Percentiles rank a stretch among this genome's conserved stretches.
Evolutionary conservation across 192 early-diverging fungal species (phyloP).

Genomic region (Coemansia sp.): DNA sequence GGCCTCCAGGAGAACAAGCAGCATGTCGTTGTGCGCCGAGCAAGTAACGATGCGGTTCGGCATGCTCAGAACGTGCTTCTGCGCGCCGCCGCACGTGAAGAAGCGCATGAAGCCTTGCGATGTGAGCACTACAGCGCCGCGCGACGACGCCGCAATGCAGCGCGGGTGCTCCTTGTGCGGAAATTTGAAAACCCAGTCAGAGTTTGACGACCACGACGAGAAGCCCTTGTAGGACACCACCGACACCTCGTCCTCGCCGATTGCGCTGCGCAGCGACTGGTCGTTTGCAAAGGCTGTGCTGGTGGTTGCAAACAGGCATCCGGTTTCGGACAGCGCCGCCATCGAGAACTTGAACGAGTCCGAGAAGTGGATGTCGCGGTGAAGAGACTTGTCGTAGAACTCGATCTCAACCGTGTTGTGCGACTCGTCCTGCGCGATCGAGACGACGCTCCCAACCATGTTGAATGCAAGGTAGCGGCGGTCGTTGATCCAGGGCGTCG

Average conservation of each 20-base stretch:
- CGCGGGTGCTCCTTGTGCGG: constrained; percentile 67
- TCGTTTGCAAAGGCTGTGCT: constrained; percentile 45
- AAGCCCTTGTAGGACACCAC: constrained; percentile 72
- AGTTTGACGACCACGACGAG: constrained; percentile 67
- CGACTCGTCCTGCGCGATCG: constrained; percentile 63
- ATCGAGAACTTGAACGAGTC: constrained; percentile 78
- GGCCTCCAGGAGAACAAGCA: constrained; percentile 37
- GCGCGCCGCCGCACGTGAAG: constrained; percentile 78
- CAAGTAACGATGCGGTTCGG: constrained; percentile 54
- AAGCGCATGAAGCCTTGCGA: constrained; percentile 73
- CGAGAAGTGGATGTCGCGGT: constrained; percentile 78
- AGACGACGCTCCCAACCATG: constrained; percentile 75
- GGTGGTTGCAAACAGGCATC: constrained; percentile 68
- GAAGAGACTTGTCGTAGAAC: constrained; percentile 81
- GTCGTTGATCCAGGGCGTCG: constrained; percentile 62
- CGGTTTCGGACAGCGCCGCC: constrained; percentile 69
- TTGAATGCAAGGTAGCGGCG: constrained; percentile 81
- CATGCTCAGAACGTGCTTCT: constrained; percentile 69
- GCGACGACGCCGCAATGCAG: constrained; percentile 72
- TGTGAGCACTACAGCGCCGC: constrained; percentile 71
- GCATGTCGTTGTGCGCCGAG: constrained; percentile 33
- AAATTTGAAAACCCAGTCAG: constrained; percentile 76
- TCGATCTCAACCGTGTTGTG: constrained; percentile 82
- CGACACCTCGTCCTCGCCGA: constrained; percentile 54
- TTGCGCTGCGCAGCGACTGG: constrained; percentile 55